These are phyloP conservation scores for Jimgerdemannia flammicorona DNA, from an alignment of 192 early-diverging fungal species.

Conservation along the genomic window DNA sequence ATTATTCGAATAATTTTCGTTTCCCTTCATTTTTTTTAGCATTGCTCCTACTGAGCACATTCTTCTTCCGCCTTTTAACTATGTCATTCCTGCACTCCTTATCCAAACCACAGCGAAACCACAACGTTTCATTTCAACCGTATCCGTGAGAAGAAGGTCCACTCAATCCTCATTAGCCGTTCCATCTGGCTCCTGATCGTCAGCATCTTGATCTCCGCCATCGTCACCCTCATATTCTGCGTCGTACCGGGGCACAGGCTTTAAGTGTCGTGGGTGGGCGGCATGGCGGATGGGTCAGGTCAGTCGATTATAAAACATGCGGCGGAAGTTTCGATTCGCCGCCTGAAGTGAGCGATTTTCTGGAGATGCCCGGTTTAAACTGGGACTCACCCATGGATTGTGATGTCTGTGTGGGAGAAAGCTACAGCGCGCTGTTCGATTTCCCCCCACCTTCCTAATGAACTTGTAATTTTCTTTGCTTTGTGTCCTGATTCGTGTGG, in stretches of 20 bases:
- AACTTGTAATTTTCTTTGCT: no score
- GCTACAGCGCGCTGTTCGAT: no score
- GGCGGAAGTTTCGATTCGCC: no score
- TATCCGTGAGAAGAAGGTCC: constrained; percentile 27
- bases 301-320: no score
- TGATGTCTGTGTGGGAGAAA: no score
- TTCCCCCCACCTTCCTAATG: no score
- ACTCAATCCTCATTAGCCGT: constrained; percentile 21
- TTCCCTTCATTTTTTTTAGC: not conserved
- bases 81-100: not conserved
- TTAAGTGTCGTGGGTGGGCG: not conserved
- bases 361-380: no score
- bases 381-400: no score
- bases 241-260: constrained; percentile 22
- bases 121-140: constrained; percentile 30
- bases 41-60: not conserved
- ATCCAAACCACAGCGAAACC: constrained; percentile 20
- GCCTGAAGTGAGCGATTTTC: no score
- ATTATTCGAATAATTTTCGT: not conserved
- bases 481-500: no score
- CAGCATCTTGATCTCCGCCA: constrained; percentile 15
- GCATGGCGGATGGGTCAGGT: no score
- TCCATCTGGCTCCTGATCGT: constrained; percentile 22
- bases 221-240: constrained; percentile 27
- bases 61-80: no score